Percentiles rank a stretch among this genome's conserved stretches.
Evolutionary conservation across 441 rosid genomes (phyloP).

Genomic region (Mallotus repandus): DNA sequence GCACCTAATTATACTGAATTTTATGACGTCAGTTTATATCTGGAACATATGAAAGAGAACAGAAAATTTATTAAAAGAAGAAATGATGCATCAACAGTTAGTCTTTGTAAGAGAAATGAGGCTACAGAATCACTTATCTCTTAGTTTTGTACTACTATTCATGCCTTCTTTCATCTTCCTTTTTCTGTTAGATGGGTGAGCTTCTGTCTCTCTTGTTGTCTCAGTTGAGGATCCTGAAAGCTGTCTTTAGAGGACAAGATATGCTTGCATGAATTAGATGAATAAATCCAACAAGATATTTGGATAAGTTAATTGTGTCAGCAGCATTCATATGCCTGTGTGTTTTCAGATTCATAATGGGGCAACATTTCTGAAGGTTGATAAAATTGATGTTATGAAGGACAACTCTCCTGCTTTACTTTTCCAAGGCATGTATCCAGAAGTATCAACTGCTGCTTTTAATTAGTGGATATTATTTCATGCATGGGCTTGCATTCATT

Average conservation of each 20-base stretch:
- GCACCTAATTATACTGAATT: background rate
- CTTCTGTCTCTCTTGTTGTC: background rate
- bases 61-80: background rate
- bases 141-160: background rate
- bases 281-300: background rate
- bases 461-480: slow-evolving; percentile 7
- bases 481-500: slow-evolving; percentile 1
- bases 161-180: background rate
- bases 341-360: slow-evolving; percentile 71
- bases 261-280: background rate
- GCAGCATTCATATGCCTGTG: slow-evolving; percentile 20
- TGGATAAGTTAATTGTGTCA: background rate
- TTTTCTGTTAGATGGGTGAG: slow-evolving; percentile 5
- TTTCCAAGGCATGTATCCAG: slow-evolving; percentile 54
- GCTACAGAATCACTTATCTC: background rate
- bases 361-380: slow-evolving; percentile 83
- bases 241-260: background rate
- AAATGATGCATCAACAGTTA: background rate
- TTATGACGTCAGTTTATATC: background rate
- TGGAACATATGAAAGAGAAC: background rate
- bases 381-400: slow-evolving; percentile 65
- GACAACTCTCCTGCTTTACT: slow-evolving; percentile 85
- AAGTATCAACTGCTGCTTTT: slow-evolving; percentile 6
- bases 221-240: background rate
- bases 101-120: background rate